Base-by-base conservation (phyloP, 805 yeast species). In the Monosporozyma servazzii region DNA sequence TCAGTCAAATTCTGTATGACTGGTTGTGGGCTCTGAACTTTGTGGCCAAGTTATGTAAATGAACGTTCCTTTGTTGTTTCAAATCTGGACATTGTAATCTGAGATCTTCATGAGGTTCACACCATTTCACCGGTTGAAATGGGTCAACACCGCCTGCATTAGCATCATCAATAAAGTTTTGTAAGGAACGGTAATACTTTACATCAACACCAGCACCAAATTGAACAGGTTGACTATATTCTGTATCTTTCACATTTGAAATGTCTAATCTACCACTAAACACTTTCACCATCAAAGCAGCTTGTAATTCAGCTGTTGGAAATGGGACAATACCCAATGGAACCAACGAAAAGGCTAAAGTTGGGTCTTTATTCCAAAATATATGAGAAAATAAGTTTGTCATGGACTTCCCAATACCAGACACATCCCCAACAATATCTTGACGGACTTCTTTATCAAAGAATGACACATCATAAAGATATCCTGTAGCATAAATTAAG, bases 241-340 rank as follows among this genome's bases (percentile, higher is more conserved):
- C 66, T 29, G 52, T 51, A 8, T 53, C 49, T 21, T 41, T 4
- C 6, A 18, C 17, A n/a, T 73, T 42, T 1, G 89, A 88, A 13
- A 82, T 64, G 15, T 56, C 11, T 2, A 86, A 62, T 43, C 80
- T 71, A 0, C 82, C 82, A 4, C 78, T 64, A 68, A 84, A 79
- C 2, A 81, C 79, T 52, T 88, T 72, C 2, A 86, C 78, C 30
- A 86, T 70, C 60, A 82, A 75, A 7, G 81, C 72, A 0, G 85
- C 88, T 61, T 86, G 93, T 47, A 78, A 69, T 58, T 78, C 82
- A 15, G 84, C 76, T 1, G 77, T 68, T 49, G 86, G 73, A 54
- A 82, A 81, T 5, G 88, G 86, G 0, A 84, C 68, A 4, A 81
- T 80, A 54, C 78, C 76, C 40, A 80, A 71, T 2, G 86, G 84